Percentiles rank a stretch among this genome's conserved stretches.
Evolutionary conservation across 2,329 filamentous ascomycete genomes (phyloP).

Genomic region (Exophiala oligosperma): DNA sequence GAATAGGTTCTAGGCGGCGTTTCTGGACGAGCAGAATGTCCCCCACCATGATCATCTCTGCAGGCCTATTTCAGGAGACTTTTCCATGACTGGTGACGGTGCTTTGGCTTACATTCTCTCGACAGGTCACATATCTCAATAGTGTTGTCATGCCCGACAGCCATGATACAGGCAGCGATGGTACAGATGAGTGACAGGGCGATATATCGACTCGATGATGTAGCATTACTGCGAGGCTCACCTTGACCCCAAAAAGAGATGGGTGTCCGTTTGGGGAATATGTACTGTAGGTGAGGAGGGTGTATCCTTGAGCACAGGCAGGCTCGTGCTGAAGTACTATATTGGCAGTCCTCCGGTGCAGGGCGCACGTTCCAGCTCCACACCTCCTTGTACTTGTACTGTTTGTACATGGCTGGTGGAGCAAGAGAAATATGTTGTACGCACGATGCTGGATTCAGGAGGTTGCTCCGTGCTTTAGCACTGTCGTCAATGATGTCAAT

Average conservation of each 20-base stretch:
- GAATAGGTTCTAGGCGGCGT: slow-evolving; percentile 3
- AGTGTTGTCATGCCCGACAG: slow-evolving; percentile 72
- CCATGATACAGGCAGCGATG: slow-evolving; percentile 27
- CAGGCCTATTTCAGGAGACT: not conserved
- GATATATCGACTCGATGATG: not conserved
- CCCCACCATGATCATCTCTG: not conserved
- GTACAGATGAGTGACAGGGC: slow-evolving; percentile 15
- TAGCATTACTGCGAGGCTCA: not conserved
- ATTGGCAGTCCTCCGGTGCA: slow-evolving; percentile 5
- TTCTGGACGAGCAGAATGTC: not conserved
- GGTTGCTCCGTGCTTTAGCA: not conserved
- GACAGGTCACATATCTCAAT: slow-evolving; percentile 70
- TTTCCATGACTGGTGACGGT: not conserved
- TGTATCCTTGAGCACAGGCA: slow-evolving; percentile 2
- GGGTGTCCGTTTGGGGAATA: no score
- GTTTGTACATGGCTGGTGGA: not conserved
- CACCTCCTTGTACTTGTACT: not conserved
- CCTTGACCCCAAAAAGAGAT: not conserved
- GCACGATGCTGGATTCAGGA: no score
- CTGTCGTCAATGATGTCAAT: not conserved
- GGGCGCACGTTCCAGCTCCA: not conserved
- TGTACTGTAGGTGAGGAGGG: not conserved
- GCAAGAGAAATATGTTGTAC: not conserved
- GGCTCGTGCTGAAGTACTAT: slow-evolving; percentile 17
- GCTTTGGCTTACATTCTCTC: slow-evolving; percentile 19